phyloP scores from a whole-genome alignment of 75 land plant species.

The Sequoiadendron giganteum region DNA sequence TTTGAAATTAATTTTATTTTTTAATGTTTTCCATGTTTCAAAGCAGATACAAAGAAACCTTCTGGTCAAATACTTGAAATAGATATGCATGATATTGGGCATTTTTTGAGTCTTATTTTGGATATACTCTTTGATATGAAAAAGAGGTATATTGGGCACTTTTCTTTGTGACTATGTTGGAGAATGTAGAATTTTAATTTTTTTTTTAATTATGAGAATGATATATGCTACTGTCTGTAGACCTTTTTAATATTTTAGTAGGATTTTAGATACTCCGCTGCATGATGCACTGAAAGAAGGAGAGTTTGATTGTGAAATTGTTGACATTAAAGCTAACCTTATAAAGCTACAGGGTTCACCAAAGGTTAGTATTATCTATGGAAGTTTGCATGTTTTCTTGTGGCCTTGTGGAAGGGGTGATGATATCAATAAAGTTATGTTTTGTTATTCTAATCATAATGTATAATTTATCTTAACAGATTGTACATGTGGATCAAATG shows the following conservation, averaged over 20 bases:
- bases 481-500: slow-evolving; percentile 80
- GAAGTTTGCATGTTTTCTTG: neutral
- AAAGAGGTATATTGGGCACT: slow-evolving; percentile 46
- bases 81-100: too few relatives aligned
- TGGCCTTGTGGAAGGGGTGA: neutral
- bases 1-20: neutral
- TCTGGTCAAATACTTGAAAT: too few relatives aligned
- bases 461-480: slow-evolving; percentile 39
- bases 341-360: slow-evolving; percentile 72
- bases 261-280: slow-evolving; percentile 71
- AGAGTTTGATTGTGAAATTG: slow-evolving; percentile 88
- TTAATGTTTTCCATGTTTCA: neutral
- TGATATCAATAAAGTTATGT: neutral
- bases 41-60: slow-evolving; percentile 40
- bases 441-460: neutral
- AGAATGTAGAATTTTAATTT: neutral
- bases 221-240: slow-evolving; percentile 28
- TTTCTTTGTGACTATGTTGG: neutral
- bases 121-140: slow-evolving; percentile 87
- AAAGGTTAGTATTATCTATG: slow-evolving; percentile 41
- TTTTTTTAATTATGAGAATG: neutral
- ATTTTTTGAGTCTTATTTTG: slow-evolving; percentile 82
- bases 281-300: slow-evolving; percentile 88
- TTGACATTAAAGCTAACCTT: slow-evolving; percentile 76
- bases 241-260: slow-evolving; percentile 79